Conservation (phyloP, 192 early-diverging fungal genomes). For the Funneliformis mosseae region DNA sequence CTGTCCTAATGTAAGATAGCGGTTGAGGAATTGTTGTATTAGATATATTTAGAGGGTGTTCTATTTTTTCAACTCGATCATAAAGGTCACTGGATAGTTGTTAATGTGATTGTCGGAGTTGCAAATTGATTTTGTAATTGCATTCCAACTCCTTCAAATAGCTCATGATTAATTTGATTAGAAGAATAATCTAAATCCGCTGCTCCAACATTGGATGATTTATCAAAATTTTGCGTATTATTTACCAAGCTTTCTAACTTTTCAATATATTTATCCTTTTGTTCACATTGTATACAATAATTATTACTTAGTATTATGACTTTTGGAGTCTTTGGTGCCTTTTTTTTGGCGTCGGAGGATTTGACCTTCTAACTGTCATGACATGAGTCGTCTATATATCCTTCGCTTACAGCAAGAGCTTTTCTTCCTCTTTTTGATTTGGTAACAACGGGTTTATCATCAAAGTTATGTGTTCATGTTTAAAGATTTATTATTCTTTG, state of each 20-base stretch:
- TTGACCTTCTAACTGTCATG: neutral
- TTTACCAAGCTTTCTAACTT: neutral
- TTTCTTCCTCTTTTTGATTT: constrained; percentile 6
- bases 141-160: too few species aligned
- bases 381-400: neutral
- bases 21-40: too few species aligned
- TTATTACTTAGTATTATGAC: neutral
- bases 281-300: neutral
- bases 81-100: too few species aligned
- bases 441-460: neutral
- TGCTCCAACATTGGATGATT: too few species aligned
- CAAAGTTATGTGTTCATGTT: neutral
- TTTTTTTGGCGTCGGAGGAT: neutral
- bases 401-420: neutral
- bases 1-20: too few species aligned
- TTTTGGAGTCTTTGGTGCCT: neutral
- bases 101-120: too few species aligned
- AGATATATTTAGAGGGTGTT: too few species aligned
- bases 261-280: neutral
- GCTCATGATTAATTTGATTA: too few species aligned
- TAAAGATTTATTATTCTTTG: neutral
- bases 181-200: too few species aligned
- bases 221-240: too few species aligned
- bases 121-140: too few species aligned
- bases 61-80: too few species aligned